phyloP scores from a whole-genome alignment of 345 rosid genomes.

The Eutrema yunnanense region DNA sequence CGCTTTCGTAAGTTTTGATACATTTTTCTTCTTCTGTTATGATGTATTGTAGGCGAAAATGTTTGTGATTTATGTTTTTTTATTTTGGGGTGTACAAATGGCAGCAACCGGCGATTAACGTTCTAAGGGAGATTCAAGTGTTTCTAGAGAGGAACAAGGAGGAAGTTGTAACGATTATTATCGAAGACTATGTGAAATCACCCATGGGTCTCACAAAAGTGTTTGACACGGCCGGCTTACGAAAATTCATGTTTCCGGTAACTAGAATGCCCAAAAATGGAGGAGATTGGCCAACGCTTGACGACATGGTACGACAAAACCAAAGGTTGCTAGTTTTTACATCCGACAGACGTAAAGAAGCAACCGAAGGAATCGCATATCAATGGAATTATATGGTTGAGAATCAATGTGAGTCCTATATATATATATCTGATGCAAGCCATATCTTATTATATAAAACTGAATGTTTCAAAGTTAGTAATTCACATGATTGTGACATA shows the following conservation, averaged over 20 bases:
- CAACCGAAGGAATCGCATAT: slow-evolving; percentile 82
- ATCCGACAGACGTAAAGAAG: slow-evolving; percentile 65
- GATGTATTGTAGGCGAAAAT: background rate
- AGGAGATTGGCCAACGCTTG: slow-evolving; percentile 76
- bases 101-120: slow-evolving; percentile 66
- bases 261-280: slow-evolving; percentile 81
- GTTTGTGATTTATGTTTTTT: background rate
- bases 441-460: background rate
- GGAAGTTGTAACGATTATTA: slow-evolving; percentile 74
- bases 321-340: slow-evolving; percentile 86
- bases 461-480: too few species aligned
- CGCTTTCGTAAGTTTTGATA: slow-evolving; percentile 64
- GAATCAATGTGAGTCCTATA: slow-evolving; percentile 69
- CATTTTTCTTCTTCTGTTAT: background rate
- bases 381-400: slow-evolving; percentile 85
- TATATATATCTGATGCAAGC: background rate
- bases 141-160: slow-evolving; percentile 56
- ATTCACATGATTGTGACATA: too few species aligned
- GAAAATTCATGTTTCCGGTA: slow-evolving; percentile 72
- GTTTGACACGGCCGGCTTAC: slow-evolving; percentile 65
- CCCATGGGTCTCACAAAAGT: slow-evolving; percentile 67
- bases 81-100: background rate
- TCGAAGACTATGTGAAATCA: slow-evolving; percentile 83
- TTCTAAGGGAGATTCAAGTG: slow-evolving; percentile 55
- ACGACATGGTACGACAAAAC: slow-evolving; percentile 60